Evolutionary conservation across 208 protist species (phyloP).

Genomic region (Trichomonas vaginalis): DNA sequence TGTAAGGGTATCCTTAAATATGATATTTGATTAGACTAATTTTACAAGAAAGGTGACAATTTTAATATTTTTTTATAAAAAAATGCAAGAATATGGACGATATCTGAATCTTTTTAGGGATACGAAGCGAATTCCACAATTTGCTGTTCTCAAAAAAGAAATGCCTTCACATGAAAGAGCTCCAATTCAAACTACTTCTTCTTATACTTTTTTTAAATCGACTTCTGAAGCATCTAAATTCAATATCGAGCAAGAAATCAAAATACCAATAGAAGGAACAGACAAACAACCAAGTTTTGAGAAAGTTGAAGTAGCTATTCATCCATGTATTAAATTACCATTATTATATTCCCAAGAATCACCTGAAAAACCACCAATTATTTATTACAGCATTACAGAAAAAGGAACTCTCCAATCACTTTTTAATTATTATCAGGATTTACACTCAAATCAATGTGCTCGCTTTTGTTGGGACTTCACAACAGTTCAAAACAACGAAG

Average conservation of each 20-base stretch:
- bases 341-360: not conserved
- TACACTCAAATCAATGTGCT: not conserved
- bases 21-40: too few species aligned
- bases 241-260: not conserved
- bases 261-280: not conserved
- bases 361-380: not conserved
- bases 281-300: not conserved
- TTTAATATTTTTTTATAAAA: too few species aligned
- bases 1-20: too few species aligned
- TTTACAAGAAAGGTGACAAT: too few species aligned
- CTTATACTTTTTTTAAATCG: not conserved
- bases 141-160: not conserved
- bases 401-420: not conserved
- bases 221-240: not conserved
- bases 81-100: not conserved
- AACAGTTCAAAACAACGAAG: not conserved
- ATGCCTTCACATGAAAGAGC: not conserved
- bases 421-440: not conserved
- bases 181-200: not conserved
- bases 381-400: not conserved
- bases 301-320: not conserved
- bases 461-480: not conserved
- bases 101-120: not conserved
- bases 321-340: not conserved
- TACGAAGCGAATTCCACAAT: not conserved